phyloP scores from a whole-genome alignment of 2,329 filamentous ascomycete species.

The Dryadomyces sulphureus region DNA sequence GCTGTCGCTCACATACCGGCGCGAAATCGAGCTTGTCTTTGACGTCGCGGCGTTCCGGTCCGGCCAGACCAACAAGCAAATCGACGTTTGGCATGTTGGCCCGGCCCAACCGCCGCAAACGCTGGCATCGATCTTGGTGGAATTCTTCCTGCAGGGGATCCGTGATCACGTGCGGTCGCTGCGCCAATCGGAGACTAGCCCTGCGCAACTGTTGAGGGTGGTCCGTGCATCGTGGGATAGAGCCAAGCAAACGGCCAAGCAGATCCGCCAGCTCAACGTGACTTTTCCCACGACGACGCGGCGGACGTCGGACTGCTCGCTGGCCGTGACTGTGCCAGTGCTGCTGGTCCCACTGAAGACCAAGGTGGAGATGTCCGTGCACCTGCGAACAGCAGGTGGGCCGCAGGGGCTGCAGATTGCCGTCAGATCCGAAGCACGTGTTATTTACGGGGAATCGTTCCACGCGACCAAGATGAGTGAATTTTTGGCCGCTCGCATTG shows the following conservation, averaged over 20 bases:
- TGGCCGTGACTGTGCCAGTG: conserved; percentile 46
- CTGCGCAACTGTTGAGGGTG: conserved; percentile 41
- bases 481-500: conserved; percentile 45
- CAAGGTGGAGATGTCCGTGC: conserved; percentile 49
- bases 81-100: conserved; percentile 57
- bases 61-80: conserved; percentile 31
- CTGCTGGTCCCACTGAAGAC: conserved; percentile 51
- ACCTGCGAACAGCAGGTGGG: conserved; percentile 28
- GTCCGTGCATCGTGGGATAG: conserved; percentile 53
- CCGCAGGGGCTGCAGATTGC: conserved; percentile 25
- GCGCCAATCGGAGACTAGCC: conserved; percentile 38
- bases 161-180: conserved; percentile 51
- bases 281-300: conserved; percentile 49
- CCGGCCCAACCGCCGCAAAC: conserved; percentile 30
- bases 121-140: conserved; percentile 44
- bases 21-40: conserved; percentile 60
- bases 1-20: conserved; percentile 60
- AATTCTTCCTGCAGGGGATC: conserved; percentile 63
- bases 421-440: conserved; percentile 40
- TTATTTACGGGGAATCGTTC: conserved; percentile 67
- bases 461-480: conserved; percentile 63
- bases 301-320: conserved; percentile 49
- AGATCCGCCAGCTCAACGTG: conserved; percentile 46
- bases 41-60: conserved; percentile 47
- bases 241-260: conserved; percentile 41